A percentile compares a stretch with the other conserved stretches of the same genome.
Conservation (phyloP, 2,329 filamentous ascomycete genomes). For the Neoarthrinium moseri region DNA sequence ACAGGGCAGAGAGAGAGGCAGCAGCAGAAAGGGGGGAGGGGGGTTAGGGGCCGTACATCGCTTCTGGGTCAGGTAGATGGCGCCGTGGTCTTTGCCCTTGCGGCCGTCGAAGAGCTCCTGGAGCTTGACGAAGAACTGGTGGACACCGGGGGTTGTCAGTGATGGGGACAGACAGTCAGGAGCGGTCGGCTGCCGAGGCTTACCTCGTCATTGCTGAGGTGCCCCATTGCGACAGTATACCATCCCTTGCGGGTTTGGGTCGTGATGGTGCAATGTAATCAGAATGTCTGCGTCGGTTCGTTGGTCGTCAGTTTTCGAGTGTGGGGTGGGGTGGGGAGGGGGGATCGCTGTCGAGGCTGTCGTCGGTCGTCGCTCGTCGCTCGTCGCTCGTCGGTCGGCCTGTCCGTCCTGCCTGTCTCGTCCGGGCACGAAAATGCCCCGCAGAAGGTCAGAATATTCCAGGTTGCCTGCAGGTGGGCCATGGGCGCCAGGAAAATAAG, state of each 20-base stretch:
- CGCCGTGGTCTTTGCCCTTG: conserved; percentile 69
- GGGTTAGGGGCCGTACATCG: conserved; percentile 50
- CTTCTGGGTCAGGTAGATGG: conserved; percentile 75
- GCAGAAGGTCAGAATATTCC: conserved; percentile 6
- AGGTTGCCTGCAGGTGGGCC: conserved; percentile 12
- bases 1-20: background rate
- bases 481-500: too few relatives aligned
- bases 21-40: background rate
- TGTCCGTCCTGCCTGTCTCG: background rate
- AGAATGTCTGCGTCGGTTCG: background rate
- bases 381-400: too few relatives aligned
- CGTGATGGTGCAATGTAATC: background rate
- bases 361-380: too few relatives aligned
- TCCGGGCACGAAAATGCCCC: conserved; percentile 2
- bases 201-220: conserved; percentile 63
- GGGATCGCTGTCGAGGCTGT: background rate
- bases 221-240: conserved; percentile 35
- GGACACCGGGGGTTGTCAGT: conserved; percentile 4
- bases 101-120: conserved; percentile 65
- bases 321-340: background rate
- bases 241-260: background rate
- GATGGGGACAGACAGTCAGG: background rate
- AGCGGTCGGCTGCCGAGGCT: background rate
- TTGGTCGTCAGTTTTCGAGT: background rate
- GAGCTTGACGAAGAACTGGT: conserved; percentile 72